A percentile compares a stretch with the other conserved stretches of the same genome.
phyloP scores from a whole-genome alignment of 331 rosid genomes.

The Saraca asoca region DNA sequence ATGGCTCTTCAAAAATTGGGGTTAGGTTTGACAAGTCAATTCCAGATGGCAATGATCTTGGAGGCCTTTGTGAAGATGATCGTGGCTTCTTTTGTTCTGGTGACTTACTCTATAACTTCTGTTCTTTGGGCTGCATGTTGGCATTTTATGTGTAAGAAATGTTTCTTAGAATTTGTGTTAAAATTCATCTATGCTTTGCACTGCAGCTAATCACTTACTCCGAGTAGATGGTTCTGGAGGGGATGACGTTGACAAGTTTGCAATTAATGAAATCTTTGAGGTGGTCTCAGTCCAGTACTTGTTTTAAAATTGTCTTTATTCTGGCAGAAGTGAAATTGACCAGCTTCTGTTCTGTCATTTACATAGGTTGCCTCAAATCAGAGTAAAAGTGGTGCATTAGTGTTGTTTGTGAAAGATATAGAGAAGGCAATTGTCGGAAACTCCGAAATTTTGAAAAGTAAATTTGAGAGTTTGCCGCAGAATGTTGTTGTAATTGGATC shows the following conservation, averaged over 20 bases:
- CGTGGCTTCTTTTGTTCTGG: conserved; percentile 94
- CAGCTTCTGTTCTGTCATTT: conserved; percentile 21
- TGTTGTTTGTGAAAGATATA: conserved; percentile 82
- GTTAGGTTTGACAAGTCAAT: conserved; percentile 92
- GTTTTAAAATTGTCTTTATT: conserved; percentile 26
- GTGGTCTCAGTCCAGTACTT: conserved; percentile 40
- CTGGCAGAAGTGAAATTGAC: conserved; percentile 31
- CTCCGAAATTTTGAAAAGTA: conserved; percentile 68
- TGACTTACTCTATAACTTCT: conserved; percentile 40
- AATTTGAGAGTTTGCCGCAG: conserved; percentile 70
- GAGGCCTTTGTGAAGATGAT: conserved; percentile 86
- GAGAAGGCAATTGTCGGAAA: conserved; percentile 77
- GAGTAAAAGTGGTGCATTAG: conserved; percentile 64
- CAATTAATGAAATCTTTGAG: conserved; percentile 86
- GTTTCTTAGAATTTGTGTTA: conserved; percentile 22
- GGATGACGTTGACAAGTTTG: conserved; percentile 79
- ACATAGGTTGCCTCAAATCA: conserved; percentile 64
- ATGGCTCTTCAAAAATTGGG: conserved; percentile 82
- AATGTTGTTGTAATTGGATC: conserved; percentile 87
- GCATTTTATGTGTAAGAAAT: conserved; percentile 14
- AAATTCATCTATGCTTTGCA: conserved; percentile 25
- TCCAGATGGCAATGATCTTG: conserved; percentile 93
- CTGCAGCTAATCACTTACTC: conserved; percentile 71
- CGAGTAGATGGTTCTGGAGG: conserved; percentile 75
- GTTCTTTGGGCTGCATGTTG: conserved; percentile 17